These are phyloP conservation scores for Dryas integrifolia DNA, from an alignment of 331 rosid species.

Conservation along the genomic window DNA sequence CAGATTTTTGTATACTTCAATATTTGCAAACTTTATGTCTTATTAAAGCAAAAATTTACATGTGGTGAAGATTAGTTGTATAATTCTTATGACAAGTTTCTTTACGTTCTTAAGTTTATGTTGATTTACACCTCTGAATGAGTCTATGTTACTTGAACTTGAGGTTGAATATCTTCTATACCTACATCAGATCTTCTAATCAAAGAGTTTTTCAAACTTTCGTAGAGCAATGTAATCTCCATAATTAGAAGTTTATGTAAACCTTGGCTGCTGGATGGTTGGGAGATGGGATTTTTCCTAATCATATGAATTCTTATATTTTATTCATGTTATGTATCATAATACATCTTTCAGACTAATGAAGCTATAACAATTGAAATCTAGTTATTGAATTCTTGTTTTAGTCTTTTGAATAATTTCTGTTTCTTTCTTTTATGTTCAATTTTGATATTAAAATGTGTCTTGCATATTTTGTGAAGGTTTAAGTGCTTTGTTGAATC, in stretches of 20 bases:
- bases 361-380: background rate
- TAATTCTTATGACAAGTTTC: background rate
- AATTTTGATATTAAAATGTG: background rate
- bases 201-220: background rate
- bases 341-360: background rate
- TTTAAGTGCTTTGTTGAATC: background rate
- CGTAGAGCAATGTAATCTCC: background rate
- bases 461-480: background rate
- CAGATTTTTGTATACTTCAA: background rate
- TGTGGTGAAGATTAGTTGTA: background rate
- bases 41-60: background rate
- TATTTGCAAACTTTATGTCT: background rate
- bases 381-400: background rate
- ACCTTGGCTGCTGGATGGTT: background rate
- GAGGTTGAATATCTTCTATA: slow-evolving; percentile 6
- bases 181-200: background rate
- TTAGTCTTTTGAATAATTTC: background rate
- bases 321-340: background rate
- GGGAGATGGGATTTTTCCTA: background rate
- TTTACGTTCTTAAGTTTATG: background rate
- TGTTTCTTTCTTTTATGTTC: background rate
- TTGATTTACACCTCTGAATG: background rate
- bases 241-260: background rate
- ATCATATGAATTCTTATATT: background rate
- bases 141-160: background rate